Percentiles rank a stretch among this genome's conserved stretches.
These are phyloP conservation scores for Alternaria sp. DNA, from an alignment of 2,329 filamentous ascomycete genomes.

Conservation along the genomic window DNA sequence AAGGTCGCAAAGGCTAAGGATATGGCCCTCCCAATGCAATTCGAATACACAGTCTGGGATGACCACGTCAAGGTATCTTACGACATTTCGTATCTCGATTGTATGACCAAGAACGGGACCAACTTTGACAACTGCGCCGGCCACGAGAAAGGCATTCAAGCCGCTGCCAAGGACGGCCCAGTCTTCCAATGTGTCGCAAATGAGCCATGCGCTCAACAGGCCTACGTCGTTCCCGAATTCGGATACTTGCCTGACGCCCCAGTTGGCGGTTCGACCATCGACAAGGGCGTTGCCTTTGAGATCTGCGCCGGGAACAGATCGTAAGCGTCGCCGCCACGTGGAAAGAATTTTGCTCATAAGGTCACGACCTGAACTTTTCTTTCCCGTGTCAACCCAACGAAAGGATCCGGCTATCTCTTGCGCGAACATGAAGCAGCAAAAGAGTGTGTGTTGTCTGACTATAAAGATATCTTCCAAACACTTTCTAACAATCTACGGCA, in stretches of 20 bases:
- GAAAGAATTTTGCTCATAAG: no score
- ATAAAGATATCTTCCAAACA: neutral
- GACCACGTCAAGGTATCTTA: constrained; percentile 13
- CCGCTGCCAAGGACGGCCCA: constrained; percentile 4
- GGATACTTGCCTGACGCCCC: constrained; percentile 14
- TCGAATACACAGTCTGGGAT: constrained; percentile 20
- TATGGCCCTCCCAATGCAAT: constrained; percentile 14
- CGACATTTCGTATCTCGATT: constrained; percentile 23
- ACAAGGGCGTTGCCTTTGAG: constrained; percentile 20
- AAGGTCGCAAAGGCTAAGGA: constrained; percentile 14
- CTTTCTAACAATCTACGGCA: neutral
- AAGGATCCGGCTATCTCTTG: neutral
- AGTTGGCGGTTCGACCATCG: constrained; percentile 12
- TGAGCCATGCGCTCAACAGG: constrained; percentile 11
- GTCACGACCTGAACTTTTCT: neutral
- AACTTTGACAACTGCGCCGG: constrained; percentile 15
- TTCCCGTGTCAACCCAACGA: neutral
- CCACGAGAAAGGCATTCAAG: constrained; percentile 22
- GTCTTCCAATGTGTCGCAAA: constrained; percentile 10
- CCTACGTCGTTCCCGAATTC: constrained; percentile 19
- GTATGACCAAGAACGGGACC: constrained; percentile 13
- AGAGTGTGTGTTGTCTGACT: neutral
- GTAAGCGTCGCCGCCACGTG: neutral
- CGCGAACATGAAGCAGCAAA: neutral
- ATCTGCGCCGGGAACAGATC: constrained; percentile 16